Evolutionary conservation across 148 eudicot genomes (phyloP), one percentile per base, ranked within the genome.

Genomic region (Suaeda aralocaspica): DNA sequence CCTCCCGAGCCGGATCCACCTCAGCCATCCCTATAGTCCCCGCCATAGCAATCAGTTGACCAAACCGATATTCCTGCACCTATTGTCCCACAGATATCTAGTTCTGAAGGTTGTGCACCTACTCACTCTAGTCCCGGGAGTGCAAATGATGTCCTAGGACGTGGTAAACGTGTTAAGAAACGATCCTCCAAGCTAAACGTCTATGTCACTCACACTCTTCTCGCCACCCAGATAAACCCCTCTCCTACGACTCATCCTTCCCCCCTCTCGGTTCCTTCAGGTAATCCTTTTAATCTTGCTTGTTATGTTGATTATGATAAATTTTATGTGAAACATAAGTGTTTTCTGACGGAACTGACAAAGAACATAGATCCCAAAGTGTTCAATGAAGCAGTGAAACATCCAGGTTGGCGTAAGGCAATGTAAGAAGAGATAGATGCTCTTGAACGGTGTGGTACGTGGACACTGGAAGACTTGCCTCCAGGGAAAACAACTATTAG

Each of bases 261-360:
- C 21, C 22, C 50, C 1, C 9, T 21, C 2, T n/a, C 49, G 22
- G 21, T 2, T 29, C 59, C 64, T 29, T 58, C 52, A 70, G 73
- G 73, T 69, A 56, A 28, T 2, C 18, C 53, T 22, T 56, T 56
- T 57, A 34, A 46, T 33, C 14, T 57, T 21, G 73, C 73, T 34
- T n/a, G 59, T 70, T 59, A 36, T 58, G 65, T 70, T 24, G 26
- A 22, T 70, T 70, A 31, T 44, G 15, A 56, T 24, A 57, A 58
- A 2, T 70, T 70, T 58, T 58, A 53, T 34, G 6, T 8, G 4
- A 9, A 6, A 44, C 73, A 70, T 49, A 22, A 45, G 9, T 18
- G 9, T 11, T 57, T 70, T 59, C 22, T 70, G 5, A 26, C 55
- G 36, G 64, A 39, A 18, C 9, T 70, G 7, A 56, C 73, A 1